Conservation (phyloP, 2,329 filamentous ascomycete genomes). For the Mycosphaerella sp. region DNA sequence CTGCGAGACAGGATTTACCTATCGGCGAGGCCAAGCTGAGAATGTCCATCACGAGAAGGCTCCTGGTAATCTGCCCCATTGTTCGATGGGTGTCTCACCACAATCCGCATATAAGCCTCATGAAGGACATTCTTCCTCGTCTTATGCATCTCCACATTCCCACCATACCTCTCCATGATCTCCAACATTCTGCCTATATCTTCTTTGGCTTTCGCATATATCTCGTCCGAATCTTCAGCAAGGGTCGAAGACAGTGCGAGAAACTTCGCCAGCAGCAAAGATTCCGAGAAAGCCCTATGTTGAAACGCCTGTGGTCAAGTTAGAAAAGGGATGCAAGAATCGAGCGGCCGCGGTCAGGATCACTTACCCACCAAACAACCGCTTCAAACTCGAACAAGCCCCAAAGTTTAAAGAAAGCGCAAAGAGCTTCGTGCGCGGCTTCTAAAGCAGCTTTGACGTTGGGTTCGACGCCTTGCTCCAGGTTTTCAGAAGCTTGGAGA, state of each 20-base stretch:
- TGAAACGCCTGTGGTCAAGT: slow-evolving; percentile 54
- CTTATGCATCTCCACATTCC: slow-evolving; percentile 44
- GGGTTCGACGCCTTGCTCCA: slow-evolving; percentile 44
- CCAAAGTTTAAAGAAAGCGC: slow-evolving; percentile 68
- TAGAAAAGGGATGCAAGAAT: no score
- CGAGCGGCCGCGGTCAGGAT: no score
- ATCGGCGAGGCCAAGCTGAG: no score
- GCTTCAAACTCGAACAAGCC: slow-evolving; percentile 63
- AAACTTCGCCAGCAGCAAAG: slow-evolving; percentile 36
- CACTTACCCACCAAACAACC: slow-evolving; percentile 62
- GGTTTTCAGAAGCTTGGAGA: slow-evolving; percentile 64
- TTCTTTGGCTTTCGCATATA: slow-evolving; percentile 37
- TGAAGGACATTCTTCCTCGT: slow-evolving; percentile 44
- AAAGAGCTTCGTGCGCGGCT: slow-evolving; percentile 68
- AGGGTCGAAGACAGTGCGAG: slow-evolving; percentile 12
- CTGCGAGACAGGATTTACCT: no score
- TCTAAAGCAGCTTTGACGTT: slow-evolving; percentile 67
- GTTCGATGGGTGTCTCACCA: background rate
- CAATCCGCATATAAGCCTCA: slow-evolving; percentile 38
- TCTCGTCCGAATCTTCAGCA: slow-evolving; percentile 24
- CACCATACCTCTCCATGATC: slow-evolving; percentile 41
- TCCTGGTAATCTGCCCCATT: no score
- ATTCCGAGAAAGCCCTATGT: slow-evolving; percentile 70
- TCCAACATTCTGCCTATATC: slow-evolving; percentile 43
- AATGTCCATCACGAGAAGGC: no score